Percentiles rank a stretch among this genome's conserved stretches.
Evolutionary conservation across 2,329 filamentous ascomycete genomes (phyloP).

Genomic region (Escovopsis sp.): DNA sequence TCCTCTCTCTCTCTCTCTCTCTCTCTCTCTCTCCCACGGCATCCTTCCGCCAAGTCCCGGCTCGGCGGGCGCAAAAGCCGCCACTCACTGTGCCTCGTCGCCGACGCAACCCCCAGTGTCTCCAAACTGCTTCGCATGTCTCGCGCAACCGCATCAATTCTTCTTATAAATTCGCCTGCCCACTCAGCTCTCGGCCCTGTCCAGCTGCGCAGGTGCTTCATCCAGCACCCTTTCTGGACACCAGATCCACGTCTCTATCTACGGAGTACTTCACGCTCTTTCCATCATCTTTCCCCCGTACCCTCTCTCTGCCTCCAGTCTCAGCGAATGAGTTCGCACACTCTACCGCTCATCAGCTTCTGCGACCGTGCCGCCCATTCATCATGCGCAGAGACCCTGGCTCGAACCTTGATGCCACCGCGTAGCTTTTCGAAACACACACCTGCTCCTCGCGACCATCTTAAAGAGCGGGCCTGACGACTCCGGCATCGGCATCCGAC

Average conservation of each 20-base stretch:
- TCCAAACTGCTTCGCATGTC: neutral
- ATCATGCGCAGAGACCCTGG: conserved; percentile 10
- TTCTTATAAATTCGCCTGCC: conserved; percentile 5
- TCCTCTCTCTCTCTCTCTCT: too few relatives aligned
- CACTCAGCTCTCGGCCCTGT: conserved; percentile 1
- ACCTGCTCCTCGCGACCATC: neutral
- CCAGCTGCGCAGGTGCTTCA: too few relatives aligned
- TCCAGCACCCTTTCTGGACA: neutral
- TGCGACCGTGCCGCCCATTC: conserved; percentile 3
- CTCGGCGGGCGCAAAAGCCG: too few relatives aligned
- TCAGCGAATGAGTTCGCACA: neutral
- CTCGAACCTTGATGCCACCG: conserved; percentile 9
- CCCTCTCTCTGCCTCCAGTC: conserved; percentile 1
- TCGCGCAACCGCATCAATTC: conserved; percentile 9
- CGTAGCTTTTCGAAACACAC: conserved; percentile 2
- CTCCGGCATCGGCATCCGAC: too few relatives aligned
- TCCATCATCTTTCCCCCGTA: neutral
- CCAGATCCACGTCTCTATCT: too few relatives aligned
- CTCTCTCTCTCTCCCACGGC: too few relatives aligned
- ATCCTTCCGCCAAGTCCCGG: too few relatives aligned
- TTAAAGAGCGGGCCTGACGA: neutral
- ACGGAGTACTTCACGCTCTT: neutral
- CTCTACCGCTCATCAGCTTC: neutral
- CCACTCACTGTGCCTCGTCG: neutral
- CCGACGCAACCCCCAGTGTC: conserved; percentile 2